Percentiles rank a stretch among this genome's conserved stretches.
phyloP scores from a whole-genome alignment of 1,284 basidiomycete species.

The Microbotryomycetes sp. region DNA sequence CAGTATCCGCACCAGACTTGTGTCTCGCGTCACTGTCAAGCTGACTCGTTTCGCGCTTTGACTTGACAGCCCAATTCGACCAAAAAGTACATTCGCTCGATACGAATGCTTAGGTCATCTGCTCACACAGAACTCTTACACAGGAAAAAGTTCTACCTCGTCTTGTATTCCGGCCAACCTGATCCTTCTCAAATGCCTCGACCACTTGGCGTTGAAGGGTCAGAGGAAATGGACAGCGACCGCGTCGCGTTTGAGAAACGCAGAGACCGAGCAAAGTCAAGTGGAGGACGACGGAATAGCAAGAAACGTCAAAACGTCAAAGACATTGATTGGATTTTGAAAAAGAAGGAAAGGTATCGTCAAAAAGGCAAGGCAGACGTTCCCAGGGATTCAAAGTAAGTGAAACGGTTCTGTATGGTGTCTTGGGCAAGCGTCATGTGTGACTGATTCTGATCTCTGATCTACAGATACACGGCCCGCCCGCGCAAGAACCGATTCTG shows the following conservation, averaged over 20 bases:
- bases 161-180: conserved; percentile 64
- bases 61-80: conserved; percentile 59
- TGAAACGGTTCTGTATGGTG: not conserved
- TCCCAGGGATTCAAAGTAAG: conserved; percentile 35
- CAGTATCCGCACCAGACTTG: too few species aligned
- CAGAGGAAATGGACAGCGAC: conserved; percentile 42
- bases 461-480: not conserved
- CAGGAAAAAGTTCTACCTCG: conserved; percentile 75
- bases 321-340: conserved; percentile 49
- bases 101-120: too few species aligned
- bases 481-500: not conserved
- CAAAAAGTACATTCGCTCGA: conserved; percentile 55
- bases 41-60: not conserved
- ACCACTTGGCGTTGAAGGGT: conserved; percentile 24
- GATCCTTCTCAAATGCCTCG: conserved; percentile 23
- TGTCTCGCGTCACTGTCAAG: not conserved
- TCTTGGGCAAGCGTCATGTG: too few species aligned
- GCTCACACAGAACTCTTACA: too few species aligned
- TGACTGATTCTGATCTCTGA: too few species aligned
- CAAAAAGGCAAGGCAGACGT: conserved; percentile 48
- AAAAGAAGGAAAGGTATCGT: conserved; percentile 53
- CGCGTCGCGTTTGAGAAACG: conserved; percentile 61
- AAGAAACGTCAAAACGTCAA: conserved; percentile 16
- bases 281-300: conserved; percentile 12
- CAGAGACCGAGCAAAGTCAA: conserved; percentile 30